Evolutionary conservation across 805 yeast genomes (phyloP), one percentile per base, ranked within the genome.

Genomic region (Starmerella powellii): DNA sequence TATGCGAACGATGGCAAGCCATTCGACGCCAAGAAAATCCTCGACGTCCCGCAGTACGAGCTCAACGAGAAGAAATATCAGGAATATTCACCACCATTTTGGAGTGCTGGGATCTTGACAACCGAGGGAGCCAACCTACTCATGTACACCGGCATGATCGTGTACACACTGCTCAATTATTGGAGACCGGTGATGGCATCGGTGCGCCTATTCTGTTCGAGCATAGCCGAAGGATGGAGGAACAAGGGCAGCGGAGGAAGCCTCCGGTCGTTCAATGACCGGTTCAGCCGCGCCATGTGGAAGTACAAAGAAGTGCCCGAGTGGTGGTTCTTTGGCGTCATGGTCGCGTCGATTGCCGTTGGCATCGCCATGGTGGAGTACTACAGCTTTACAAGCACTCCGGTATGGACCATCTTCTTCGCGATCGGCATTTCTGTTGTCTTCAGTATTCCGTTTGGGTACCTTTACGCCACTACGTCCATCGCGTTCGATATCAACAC

Each of bases 381-480:
- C 2, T 73, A 65, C 47, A 62, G 69, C 43, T 59, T 55, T 44
- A 53, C 55, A 23, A 21, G 45, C 29, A 54, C 59, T 5, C 62
- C 62, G 0, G 67, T 74, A 16, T 78, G 78, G 76, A 77, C 78
- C 2, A 61, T 78, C 26, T 70, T 79, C 49, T 68, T 78, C 49
- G 74, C 77, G 1, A 61, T 78, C 13, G 61, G 65, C 8, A 67
- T 77, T 49, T 71, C 73, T 44, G 57, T 72, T 30, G 55, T 74
- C n/a, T 76, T 78, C 57, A 59, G 79, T 46, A 59, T 78, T 30
- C 87, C 86, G 15, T 64, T 77, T 26, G 73, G 79, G 8, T 62
- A 79, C 8, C 66, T 79, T 37, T 70, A 70, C 15, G 74, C 83
- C 3, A 71, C 72, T 24, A 76, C 85, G 0, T 78, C 77, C 59